phyloP scores from a whole-genome alignment of 2,329 filamentous ascomycete genomes.

The Aureobasidium sp. region DNA sequence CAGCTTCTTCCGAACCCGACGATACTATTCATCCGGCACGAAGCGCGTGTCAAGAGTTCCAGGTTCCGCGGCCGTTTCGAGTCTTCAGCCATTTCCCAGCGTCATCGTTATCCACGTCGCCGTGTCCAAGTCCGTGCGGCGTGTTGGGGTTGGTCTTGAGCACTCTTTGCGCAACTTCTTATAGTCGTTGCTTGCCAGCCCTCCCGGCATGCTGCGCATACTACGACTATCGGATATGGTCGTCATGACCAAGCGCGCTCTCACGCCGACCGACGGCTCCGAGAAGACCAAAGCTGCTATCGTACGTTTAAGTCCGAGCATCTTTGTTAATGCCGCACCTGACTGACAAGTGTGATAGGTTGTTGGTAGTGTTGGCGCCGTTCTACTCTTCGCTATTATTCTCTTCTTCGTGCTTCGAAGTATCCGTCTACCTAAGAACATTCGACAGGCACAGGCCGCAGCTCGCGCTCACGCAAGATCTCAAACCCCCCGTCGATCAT shows the following conservation, averaged over 20 bases:
- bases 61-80: slow-evolving; percentile 4
- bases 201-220: neutral
- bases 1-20: neutral
- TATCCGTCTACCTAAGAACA: slow-evolving; percentile 1
- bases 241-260: slow-evolving; percentile 7
- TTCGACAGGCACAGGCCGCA: neutral
- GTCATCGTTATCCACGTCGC: neutral
- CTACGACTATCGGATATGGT: neutral
- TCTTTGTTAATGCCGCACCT: neutral
- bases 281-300: slow-evolving; percentile 13
- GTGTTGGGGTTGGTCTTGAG: slow-evolving; percentile 10
- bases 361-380: slow-evolving; percentile 15
- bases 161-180: neutral
- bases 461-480: neutral
- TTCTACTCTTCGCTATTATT: slow-evolving; percentile 16
- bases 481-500: slow-evolving; percentile 1
- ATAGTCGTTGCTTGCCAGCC: slow-evolving; percentile 6
- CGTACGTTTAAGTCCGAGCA: neutral
- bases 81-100: neutral
- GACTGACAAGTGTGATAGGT: slow-evolving; percentile 11
- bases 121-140: slow-evolving; percentile 1
- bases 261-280: neutral
- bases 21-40: neutral
- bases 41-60: neutral
- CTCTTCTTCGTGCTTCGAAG: slow-evolving; percentile 11